phyloP scores from a whole-genome alignment of 495 filamentous ascomycete genomes.

The Trichoderma erinaceum region DNA sequence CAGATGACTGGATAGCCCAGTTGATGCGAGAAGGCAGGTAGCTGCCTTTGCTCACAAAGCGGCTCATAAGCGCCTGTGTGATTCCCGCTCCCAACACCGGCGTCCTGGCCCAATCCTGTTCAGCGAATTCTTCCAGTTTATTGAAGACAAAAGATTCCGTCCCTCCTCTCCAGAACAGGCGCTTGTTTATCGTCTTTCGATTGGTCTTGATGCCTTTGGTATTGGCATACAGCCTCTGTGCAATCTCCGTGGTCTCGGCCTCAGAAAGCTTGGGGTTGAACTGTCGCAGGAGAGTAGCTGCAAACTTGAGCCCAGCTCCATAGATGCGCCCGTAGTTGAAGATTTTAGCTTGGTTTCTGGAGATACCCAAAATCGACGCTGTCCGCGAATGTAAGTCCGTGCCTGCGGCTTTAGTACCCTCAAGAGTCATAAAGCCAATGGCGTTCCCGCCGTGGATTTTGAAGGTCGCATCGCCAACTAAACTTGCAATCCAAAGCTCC shows the following conservation, averaged over 20 bases:
- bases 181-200: constrained; percentile 60
- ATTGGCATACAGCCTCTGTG: constrained; percentile 71
- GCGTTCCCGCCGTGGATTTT: constrained; percentile 91
- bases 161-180: constrained; percentile 89
- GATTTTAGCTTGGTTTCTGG: constrained; percentile 89
- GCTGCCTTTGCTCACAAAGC: constrained; percentile 79
- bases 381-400: constrained; percentile 96
- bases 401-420: constrained; percentile 87
- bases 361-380: constrained; percentile 84
- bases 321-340: constrained; percentile 99
- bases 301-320: constrained; percentile 90
- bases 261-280: constrained; percentile 85
- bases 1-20: constrained; percentile 97
- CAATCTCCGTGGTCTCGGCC: constrained; percentile 63
- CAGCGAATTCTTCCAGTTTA: constrained; percentile 91
- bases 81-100: constrained; percentile 95
- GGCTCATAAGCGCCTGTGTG: constrained; percentile 85
- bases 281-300: constrained; percentile 78
- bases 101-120: constrained; percentile 85
- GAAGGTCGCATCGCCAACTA: constrained; percentile 92
- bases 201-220: constrained; percentile 81
- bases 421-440: constrained; percentile 97
- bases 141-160: constrained; percentile 99
- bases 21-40: constrained; percentile 97
- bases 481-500: constrained; percentile 95